Conservation (phyloP, 352 stramenopile genomes). For the Albugo laibachii region DNA sequence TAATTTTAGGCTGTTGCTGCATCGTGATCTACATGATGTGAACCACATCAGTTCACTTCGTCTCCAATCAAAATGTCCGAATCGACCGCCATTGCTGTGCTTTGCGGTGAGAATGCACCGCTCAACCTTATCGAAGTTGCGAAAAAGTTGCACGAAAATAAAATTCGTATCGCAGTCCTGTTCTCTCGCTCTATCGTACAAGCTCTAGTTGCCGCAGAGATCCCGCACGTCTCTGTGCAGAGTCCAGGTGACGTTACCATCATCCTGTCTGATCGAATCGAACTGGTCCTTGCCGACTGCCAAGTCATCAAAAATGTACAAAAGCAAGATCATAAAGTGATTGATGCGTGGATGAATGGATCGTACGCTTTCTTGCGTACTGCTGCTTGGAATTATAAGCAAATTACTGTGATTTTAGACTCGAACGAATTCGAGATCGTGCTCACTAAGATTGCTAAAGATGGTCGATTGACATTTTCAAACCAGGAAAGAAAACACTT, state of each 20-base stretch:
- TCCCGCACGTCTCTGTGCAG: slow-evolving; percentile 24
- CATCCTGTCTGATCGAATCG: slow-evolving; percentile 30
- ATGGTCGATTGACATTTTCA: slow-evolving; percentile 44
- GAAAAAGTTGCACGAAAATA: slow-evolving; percentile 24
- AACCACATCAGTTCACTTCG: no score
- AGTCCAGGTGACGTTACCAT: slow-evolving; percentile 10
- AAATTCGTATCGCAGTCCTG: slow-evolving; percentile 41
- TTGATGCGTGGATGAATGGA: slow-evolving; percentile 50
- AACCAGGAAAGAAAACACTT: slow-evolving; percentile 42
- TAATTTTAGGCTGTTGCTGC: no score
- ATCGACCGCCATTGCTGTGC: slow-evolving; percentile 23
- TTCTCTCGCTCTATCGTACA: slow-evolving; percentile 24
- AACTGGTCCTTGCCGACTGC: slow-evolving; percentile 45
- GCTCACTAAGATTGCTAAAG: slow-evolving; percentile 28
- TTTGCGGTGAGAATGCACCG: slow-evolving; percentile 31
- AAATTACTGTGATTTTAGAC: slow-evolving; percentile 65
- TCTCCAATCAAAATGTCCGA: neutral
- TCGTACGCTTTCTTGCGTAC: slow-evolving; percentile 63
- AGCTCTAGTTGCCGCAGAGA: slow-evolving; percentile 45
- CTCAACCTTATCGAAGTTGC: slow-evolving; percentile 24
- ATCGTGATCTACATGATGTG: no score
- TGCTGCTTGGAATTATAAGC: slow-evolving; percentile 74
- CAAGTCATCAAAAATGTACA: slow-evolving; percentile 6
- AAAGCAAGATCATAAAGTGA: slow-evolving; percentile 20
- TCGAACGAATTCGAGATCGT: slow-evolving; percentile 30